A percentile compares a stretch with the other conserved stretches of the same genome.
phyloP scores from a whole-genome alignment of 2,329 filamentous ascomycete genomes.

The Drechslerella dactyloides region DNA sequence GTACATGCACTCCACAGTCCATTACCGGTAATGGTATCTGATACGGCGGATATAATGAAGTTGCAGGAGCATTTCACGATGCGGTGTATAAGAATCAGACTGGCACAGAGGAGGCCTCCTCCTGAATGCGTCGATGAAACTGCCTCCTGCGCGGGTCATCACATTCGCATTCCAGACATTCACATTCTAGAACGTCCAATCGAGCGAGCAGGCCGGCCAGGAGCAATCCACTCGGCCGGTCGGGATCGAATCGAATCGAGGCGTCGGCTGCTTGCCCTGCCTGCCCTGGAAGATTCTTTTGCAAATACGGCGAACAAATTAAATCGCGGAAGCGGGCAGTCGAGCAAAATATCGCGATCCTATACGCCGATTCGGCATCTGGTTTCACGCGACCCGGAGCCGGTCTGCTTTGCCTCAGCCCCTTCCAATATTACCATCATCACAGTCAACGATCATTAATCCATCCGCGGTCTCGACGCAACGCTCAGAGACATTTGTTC shows the following conservation, averaged over 20 bases:
- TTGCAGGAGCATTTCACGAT: too few relatives aligned
- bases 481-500: constrained; percentile 6
- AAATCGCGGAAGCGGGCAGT: constrained; percentile 9
- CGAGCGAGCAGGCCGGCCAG: too few relatives aligned
- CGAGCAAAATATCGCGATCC: constrained; percentile 31
- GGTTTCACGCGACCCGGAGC: not conserved
- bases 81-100: not conserved
- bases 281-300: not conserved
- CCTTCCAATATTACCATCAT: not conserved
- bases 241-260: not conserved
- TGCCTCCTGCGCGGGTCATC: not conserved
- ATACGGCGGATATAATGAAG: too few relatives aligned
- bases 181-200: constrained; percentile 17
- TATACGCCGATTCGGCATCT: constrained; percentile 51
- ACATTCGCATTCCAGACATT: constrained; percentile 13
- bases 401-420: not conserved
- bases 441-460: constrained; percentile 2
- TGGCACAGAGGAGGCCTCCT: too few relatives aligned
- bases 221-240: too few relatives aligned
- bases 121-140: not conserved
- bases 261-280: not conserved
- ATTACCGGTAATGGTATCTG: too few relatives aligned
- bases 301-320: constrained; percentile 5
- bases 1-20: too few relatives aligned
- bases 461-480: constrained; percentile 42